Conservation (phyloP, 2,329 filamentous ascomycete genomes). For the Raffaelea arxii region DNA sequence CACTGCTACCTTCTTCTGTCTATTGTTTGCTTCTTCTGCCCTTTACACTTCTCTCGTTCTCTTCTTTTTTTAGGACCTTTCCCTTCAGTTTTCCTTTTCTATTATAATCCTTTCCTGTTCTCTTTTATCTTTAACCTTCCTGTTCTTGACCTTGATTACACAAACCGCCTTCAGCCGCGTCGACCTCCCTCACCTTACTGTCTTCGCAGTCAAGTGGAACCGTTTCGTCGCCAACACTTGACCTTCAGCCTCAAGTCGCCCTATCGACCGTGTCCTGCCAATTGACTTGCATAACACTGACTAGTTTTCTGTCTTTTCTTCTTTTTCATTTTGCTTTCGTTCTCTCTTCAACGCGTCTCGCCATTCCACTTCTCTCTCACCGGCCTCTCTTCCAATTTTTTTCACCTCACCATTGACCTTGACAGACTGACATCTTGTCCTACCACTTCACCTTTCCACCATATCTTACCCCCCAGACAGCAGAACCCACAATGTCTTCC, state of each 20-base stretch:
- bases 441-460: background rate
- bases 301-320: background rate
- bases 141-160: background rate
- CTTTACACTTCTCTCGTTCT: background rate
- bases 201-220: no score
- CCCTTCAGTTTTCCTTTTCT: background rate
- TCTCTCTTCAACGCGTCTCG: background rate
- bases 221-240: no score
- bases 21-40: background rate
- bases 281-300: background rate
- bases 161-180: no score
- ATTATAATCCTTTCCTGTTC: no score
- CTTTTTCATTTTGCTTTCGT: background rate
- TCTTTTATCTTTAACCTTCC: background rate
- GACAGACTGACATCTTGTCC: no score
- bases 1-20: background rate
- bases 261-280: no score
- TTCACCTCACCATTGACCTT: background rate
- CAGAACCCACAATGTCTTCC: slow-evolving; percentile 29
- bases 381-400: background rate
- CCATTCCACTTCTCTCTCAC: background rate
- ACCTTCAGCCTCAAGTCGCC: no score
- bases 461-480: background rate
- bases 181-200: no score
- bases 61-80: background rate